A percentile compares a stretch with the other conserved stretches of the same genome.
Conservation (phyloP, 2,329 filamentous ascomycete genomes). For the Pseudogymnoascus sp. region DNA sequence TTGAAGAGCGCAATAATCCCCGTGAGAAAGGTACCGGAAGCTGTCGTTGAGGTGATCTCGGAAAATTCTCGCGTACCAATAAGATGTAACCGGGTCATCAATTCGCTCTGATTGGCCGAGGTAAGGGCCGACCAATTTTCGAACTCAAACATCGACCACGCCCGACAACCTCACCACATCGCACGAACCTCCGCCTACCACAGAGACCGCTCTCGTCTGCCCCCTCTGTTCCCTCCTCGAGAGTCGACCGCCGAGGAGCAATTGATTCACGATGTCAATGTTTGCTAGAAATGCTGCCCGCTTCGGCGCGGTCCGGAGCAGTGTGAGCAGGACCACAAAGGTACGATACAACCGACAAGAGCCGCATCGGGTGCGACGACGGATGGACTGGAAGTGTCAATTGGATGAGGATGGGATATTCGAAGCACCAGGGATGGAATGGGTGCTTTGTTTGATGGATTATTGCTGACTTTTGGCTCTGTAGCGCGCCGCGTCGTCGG, state of each 20-base stretch:
- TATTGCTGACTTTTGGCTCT: constrained; percentile 32
- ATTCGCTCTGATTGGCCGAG: constrained; percentile 8
- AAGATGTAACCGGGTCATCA: constrained; percentile 8
- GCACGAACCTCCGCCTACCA: constrained; percentile 1
- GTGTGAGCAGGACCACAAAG: constrained; percentile 9
- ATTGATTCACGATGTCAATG: constrained; percentile 9
- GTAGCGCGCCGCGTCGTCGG: constrained; percentile 57
- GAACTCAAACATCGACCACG: constrained; percentile 8
- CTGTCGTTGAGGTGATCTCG: constrained; percentile 4
- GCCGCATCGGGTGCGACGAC: constrained; percentile 4
- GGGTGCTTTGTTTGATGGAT: constrained; percentile 17
- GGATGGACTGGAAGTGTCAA: not conserved
- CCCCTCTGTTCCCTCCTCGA: constrained; percentile 9
- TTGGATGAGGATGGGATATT: not conserved
- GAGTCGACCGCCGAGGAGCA: constrained; percentile 7
- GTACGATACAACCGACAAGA: constrained; percentile 9
- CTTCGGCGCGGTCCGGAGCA: constrained; percentile 9
- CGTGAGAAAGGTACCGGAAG: not conserved
- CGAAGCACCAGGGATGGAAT: constrained; percentile 11
- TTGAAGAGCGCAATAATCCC: not conserved
- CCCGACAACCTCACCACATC: constrained; percentile 7
- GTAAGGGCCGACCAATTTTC: constrained; percentile 7
- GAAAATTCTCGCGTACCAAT: constrained; percentile 4
- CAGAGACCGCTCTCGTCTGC: constrained; percentile 5
- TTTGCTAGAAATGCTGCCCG: constrained; percentile 9